Evolutionary conservation across 1,284 basidiomycete genomes (phyloP).

Genomic region (Malassezia psittaci): DNA sequence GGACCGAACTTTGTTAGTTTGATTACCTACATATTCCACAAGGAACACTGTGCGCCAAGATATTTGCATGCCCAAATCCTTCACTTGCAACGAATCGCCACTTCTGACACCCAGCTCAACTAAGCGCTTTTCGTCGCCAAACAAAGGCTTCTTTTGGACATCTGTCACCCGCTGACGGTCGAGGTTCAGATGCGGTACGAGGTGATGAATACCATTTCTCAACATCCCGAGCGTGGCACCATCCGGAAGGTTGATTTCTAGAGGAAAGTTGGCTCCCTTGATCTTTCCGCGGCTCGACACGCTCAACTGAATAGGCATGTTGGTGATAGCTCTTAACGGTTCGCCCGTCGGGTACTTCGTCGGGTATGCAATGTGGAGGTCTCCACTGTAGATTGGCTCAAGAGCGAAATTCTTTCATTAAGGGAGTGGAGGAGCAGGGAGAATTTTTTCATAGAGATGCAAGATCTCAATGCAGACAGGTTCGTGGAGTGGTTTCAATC

Average conservation of each 20-base stretch:
- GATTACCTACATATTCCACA: slow-evolving; percentile 30
- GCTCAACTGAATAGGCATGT: neutral
- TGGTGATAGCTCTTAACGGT: neutral
- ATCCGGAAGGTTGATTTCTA: slow-evolving; percentile 8
- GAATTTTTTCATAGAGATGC: neutral
- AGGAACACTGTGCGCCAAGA: slow-evolving; percentile 46
- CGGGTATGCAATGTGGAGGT: too few relatives aligned
- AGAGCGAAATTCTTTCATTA: too few relatives aligned
- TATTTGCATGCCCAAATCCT: slow-evolving; percentile 45
- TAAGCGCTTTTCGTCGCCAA: slow-evolving; percentile 33
- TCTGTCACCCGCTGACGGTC: slow-evolving; percentile 40
- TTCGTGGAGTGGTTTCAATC: slow-evolving; percentile 49
- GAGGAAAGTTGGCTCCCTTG: slow-evolving; percentile 11
- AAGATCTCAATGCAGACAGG: neutral
- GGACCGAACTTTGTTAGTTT: slow-evolving; percentile 62
- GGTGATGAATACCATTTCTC: slow-evolving; percentile 28
- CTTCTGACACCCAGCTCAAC: slow-evolving; percentile 19
- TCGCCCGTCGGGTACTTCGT: too few relatives aligned
- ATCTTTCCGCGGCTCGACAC: slow-evolving; percentile 8
- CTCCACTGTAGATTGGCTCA: too few relatives aligned
- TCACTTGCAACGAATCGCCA: slow-evolving; percentile 33
- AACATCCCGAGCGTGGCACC: slow-evolving; percentile 30
- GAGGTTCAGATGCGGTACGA: slow-evolving; percentile 21
- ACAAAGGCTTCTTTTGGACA: slow-evolving; percentile 30
- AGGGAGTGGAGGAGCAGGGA: too few relatives aligned